phyloP scores from a whole-genome alignment of 495 filamentous ascomycete genomes.

The Penicillium bialowiezense region DNA sequence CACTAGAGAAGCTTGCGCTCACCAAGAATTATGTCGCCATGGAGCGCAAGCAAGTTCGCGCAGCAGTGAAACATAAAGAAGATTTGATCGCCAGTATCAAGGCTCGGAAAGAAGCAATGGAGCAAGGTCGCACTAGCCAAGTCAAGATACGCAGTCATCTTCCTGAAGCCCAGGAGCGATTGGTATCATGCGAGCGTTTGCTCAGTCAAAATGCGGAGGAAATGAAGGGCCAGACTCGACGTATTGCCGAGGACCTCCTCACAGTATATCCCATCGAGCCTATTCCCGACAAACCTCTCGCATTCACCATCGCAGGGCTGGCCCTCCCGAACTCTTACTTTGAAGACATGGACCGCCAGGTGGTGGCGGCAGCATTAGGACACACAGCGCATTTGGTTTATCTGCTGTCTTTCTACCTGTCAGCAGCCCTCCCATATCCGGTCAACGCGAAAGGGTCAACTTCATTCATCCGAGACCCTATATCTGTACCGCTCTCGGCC shows the following conservation, averaged over 20 bases:
- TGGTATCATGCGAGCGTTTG: constrained; percentile 52
- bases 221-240: constrained; percentile 74
- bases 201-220: constrained; percentile 56
- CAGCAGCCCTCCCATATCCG: constrained; percentile 76
- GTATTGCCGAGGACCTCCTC: constrained; percentile 79
- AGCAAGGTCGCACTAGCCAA: constrained; percentile 57
- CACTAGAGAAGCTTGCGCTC: constrained; percentile 59
- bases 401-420: constrained; percentile 79
- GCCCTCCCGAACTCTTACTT: constrained; percentile 76
- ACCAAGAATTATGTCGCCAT: constrained; percentile 58
- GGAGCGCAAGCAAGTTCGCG: constrained; percentile 63
- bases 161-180: constrained; percentile 55
- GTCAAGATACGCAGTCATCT: constrained; percentile 44
- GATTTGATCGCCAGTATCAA: constrained; percentile 66
- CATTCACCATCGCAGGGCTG: constrained; percentile 73
- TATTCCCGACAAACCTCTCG: constrained; percentile 56
- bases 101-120: constrained; percentile 64
- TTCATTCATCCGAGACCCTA: constrained; percentile 75
- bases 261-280: constrained; percentile 78
- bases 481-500: constrained; percentile 63
- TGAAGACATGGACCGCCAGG: constrained; percentile 61
- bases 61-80: constrained; percentile 53
- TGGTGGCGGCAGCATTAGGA: constrained; percentile 78
- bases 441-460: constrained; percentile 67
- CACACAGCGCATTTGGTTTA: constrained; percentile 74